Evolutionary conservation across 768 basidiomycete species (phyloP).

Genomic region (Boletus pseudopeckii): DNA sequence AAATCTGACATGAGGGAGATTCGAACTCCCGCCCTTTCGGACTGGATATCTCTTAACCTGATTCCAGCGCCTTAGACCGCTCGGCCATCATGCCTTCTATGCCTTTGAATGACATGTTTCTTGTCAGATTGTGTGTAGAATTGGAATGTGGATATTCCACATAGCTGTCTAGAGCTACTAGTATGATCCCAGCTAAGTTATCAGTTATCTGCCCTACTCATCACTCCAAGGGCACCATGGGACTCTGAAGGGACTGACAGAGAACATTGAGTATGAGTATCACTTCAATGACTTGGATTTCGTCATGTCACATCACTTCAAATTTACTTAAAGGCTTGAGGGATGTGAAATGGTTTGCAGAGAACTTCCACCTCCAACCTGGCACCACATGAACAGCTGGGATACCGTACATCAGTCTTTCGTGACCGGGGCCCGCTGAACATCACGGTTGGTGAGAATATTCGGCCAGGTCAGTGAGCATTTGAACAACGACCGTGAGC

Average conservation of each 20-base stretch:
- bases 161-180: too few species aligned
- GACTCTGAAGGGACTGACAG: too few species aligned
- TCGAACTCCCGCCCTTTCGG: slow-evolving; percentile 36
- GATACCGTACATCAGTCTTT: background rate
- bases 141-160: too few species aligned
- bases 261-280: too few species aligned
- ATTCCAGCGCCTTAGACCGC: slow-evolving; percentile 61
- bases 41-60: slow-evolving; percentile 34
- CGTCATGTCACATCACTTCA: background rate
- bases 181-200: too few species aligned
- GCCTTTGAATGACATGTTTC: rapidly evolving
- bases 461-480: background rate
- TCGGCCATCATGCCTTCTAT: slow-evolving; percentile 45
- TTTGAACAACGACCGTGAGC: background rate
- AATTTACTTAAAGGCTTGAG: too few species aligned
- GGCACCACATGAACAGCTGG: too few species aligned
- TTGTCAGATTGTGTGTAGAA: background rate
- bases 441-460: slow-evolving; percentile 8
- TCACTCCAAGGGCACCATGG: too few species aligned
- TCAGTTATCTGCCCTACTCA: too few species aligned
- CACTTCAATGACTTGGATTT: too few species aligned
- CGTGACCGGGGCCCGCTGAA: slow-evolving; percentile 2
- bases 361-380: background rate
- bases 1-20: slow-evolving; percentile 32
- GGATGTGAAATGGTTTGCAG: too few species aligned